A percentile compares a stretch with the other conserved stretches of the same genome.
Conservation (phyloP, 345 rosid species). For the Salix caprea region DNA sequence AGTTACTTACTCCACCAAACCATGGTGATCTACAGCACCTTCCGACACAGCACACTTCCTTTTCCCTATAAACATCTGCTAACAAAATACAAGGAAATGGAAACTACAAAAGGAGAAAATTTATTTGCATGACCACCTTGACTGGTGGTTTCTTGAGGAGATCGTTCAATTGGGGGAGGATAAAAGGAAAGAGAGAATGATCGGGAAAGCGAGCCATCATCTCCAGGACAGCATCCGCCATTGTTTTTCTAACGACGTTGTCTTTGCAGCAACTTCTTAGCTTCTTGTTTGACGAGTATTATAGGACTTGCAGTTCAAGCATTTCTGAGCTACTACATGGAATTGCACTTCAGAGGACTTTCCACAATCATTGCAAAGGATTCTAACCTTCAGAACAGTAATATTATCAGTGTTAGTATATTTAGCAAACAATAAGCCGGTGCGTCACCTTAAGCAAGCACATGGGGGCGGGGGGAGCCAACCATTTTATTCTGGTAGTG, state of each 20-base stretch:
- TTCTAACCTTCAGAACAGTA: constrained; percentile 50
- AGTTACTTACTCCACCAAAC: too few relatives aligned
- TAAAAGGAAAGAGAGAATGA: not conserved
- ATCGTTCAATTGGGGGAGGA: not conserved
- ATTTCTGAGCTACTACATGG: constrained; percentile 81
- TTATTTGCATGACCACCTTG: not conserved
- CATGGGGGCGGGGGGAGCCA: not conserved
- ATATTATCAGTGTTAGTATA: not conserved
- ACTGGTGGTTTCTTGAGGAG: not conserved
- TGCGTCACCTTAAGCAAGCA: not conserved
- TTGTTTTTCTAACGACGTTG: not conserved
- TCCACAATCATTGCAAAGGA: constrained; percentile 86
- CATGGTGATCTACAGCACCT: too few relatives aligned
- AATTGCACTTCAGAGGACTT: constrained; percentile 49
- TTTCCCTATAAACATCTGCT: too few relatives aligned
- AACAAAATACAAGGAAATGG: not conserved
- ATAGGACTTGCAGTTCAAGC: constrained; percentile 73
- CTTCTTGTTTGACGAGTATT: constrained; percentile 65
- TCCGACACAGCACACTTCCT: too few relatives aligned
- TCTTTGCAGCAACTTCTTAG: constrained; percentile 2
- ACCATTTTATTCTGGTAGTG: constrained; percentile 59
- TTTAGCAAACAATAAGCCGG: not conserved
- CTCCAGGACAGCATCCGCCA: not conserved
- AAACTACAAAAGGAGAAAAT: not conserved
- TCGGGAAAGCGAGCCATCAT: not conserved